Evolutionary conservation across 495 filamentous ascomycete species (phyloP), one percentile per base, ranked within the genome.

Genomic region (Letharia columbiana): DNA sequence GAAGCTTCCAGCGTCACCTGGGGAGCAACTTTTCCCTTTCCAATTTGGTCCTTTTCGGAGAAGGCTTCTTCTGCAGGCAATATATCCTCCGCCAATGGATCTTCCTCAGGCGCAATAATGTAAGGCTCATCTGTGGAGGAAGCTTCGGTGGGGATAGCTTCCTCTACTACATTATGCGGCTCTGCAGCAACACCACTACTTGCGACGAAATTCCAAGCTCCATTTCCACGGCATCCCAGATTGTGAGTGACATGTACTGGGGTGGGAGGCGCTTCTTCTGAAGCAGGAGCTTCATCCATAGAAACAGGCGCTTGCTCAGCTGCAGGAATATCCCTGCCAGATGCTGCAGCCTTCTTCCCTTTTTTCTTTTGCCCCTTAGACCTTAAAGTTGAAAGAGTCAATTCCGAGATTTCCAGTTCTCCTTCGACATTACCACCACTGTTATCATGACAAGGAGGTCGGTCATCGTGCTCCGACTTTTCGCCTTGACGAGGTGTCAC

Each of bases 61-160:
- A 64, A 40, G 62, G 65, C 39, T 63, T 67, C 39, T 67, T 67
- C 65, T 67, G 59, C 59, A 67, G 65, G 39, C 23, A 49, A 54
- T 13, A 31, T 35, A 61, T 62, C n/a, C 65, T 67, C 45, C 41
- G 45, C 1, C 20, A 62, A 52, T 40, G 65, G 57, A 39, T 67
- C 65, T 67, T 47, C 65, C 65, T 67, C 65, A 52, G 41, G 59
- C 44, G 58, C 65, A 50, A 67, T 62, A 35, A 39, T 62, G 44
- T 40, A 62, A 67, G n/a, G 65, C 57, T 67, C 57, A 11, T 62
- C 65, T 28, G 20, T 62, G 42, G 58, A 59, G 45, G 33, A 52
- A 67, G 65, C 65, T 67, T 67, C 65, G 65, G 59, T 31, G 40
- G 65, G 65, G 57, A 35, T 23, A 62, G 65, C 65, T 56, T 67